These are phyloP conservation scores for Apocynum venetum DNA, from an alignment of 257 asterid species.

Conservation along the genomic window DNA sequence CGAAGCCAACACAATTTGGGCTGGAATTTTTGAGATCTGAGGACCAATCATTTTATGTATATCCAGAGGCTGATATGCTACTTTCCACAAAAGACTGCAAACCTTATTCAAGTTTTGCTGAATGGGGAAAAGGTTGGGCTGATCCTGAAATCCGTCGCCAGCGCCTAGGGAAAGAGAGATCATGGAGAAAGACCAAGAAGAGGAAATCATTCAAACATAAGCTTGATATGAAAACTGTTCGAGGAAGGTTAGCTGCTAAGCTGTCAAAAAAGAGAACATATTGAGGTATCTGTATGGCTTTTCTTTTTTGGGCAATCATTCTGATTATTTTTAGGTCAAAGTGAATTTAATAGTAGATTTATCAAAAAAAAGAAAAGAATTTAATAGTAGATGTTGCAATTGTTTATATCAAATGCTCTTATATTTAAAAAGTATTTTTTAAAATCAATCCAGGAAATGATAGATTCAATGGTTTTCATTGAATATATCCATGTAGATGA, in stretches of 20 bases:
- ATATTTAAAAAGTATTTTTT: not conserved
- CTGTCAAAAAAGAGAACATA: conserved; percentile 33
- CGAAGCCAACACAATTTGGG: conserved; percentile 51
- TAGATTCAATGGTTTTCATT: not conserved
- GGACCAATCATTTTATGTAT: conserved; percentile 38
- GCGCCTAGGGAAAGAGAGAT: conserved; percentile 39
- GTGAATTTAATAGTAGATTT: not conserved
- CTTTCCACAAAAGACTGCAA: conserved; percentile 35
- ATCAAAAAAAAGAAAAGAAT: not conserved
- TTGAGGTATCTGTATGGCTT: not conserved
- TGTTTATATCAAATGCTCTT: not conserved
- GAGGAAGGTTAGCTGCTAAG: conserved; percentile 67
- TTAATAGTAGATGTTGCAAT: not conserved
- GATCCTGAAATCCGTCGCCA: conserved; percentile 77
- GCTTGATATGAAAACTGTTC: conserved; percentile 46
- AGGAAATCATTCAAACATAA: conserved; percentile 28
- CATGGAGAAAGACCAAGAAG: conserved; percentile 35
- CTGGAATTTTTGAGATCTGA: conserved; percentile 40
- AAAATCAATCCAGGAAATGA: not conserved
- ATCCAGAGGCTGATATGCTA: conserved; percentile 79
- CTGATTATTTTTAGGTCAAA: not conserved
- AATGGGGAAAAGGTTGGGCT: conserved; percentile 88
- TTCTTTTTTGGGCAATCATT: not conserved
- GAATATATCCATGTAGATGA: not conserved
- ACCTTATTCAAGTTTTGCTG: conserved; percentile 58